A percentile compares a stretch with the other conserved stretches of the same genome.
phyloP scores from a whole-genome alignment of 1,284 basidiomycete genomes.

The Pulveroboletus sp. region DNA sequence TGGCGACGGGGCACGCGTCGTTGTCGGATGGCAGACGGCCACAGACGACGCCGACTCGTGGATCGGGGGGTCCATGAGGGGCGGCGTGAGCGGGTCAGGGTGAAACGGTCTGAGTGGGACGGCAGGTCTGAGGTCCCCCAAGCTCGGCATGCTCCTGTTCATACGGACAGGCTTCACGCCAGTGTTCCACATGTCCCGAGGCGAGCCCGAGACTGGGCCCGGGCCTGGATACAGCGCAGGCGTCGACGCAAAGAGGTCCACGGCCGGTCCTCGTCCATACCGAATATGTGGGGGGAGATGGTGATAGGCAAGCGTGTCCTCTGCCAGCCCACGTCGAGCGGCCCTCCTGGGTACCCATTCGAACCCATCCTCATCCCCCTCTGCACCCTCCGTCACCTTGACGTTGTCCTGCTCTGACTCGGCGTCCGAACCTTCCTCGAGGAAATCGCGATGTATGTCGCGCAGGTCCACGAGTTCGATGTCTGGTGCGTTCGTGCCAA shows the following conservation, averaged over 20 bases:
- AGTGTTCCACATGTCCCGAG: constrained; percentile 49
- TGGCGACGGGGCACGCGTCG: constrained; percentile 11
- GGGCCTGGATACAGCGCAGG: constrained; percentile 40
- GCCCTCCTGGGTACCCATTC: constrained; percentile 75
- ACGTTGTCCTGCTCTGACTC: constrained; percentile 40
- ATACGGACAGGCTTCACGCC: constrained; percentile 16
- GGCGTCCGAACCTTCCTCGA: constrained; percentile 56
- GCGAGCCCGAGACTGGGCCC: constrained; percentile 24
- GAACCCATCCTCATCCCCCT: constrained; percentile 58
- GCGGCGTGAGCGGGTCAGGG: constrained; percentile 38
- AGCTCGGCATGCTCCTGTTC: constrained; percentile 31
- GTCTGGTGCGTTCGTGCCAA: constrained; percentile 81
- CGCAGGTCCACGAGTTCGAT: constrained; percentile 88
- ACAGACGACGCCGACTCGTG: constrained; percentile 13
- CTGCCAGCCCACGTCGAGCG: constrained; percentile 44
- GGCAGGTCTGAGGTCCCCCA: constrained; percentile 35
- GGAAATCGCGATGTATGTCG: constrained; percentile 92
- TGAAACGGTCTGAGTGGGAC: constrained; percentile 27
- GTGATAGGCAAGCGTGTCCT: constrained; percentile 60
- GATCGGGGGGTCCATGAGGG: constrained; percentile 26
- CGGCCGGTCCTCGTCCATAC: constrained; percentile 53
- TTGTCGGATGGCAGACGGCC: constrained; percentile 13
- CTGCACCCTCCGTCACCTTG: constrained; percentile 50
- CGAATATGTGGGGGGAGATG: constrained; percentile 68
- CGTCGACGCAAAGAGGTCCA: constrained; percentile 57